These are phyloP conservation scores for Fraxinus americana DNA, from an alignment of 257 asterid genomes.

Conservation along the genomic window DNA sequence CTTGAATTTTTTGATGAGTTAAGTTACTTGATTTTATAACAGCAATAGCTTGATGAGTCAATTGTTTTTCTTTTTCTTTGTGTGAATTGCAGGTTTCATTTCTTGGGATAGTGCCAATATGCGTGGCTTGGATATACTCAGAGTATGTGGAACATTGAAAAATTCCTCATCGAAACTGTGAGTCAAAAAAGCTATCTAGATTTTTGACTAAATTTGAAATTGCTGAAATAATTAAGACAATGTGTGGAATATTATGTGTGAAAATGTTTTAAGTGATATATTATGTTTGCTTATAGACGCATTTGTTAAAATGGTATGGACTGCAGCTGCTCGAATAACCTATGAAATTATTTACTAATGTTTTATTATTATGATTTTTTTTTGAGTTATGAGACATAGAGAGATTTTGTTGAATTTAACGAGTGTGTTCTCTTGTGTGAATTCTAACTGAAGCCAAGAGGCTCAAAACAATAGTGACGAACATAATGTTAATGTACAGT, in stretches of 20 bases:
- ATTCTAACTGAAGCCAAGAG: not conserved
- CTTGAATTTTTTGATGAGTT: constrained; percentile 14
- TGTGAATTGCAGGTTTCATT: constrained; percentile 62
- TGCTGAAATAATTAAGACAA: no score
- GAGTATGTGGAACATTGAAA: constrained; percentile 40
- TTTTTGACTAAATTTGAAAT: no score
- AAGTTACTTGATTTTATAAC: not conserved
- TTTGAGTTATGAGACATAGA: not conserved
- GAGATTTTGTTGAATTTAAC: constrained; percentile 3
- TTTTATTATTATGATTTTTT: no score
- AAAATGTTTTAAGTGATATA: no score
- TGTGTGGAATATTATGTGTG: no score
- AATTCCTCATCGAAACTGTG: no score
- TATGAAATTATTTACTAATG: no score
- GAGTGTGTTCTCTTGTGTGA: not conserved
- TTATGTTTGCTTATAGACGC: no score
- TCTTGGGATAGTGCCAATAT: constrained; percentile 67
- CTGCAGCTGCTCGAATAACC: no score
- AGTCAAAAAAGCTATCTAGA: no score
- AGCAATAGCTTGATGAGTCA: constrained; percentile 5
- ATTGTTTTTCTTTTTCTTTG: constrained; percentile 8
- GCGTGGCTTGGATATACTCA: constrained; percentile 79
- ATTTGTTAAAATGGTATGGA: no score
- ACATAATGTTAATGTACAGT: not conserved
- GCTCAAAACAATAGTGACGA: not conserved